Conservation (phyloP, 306 rosid species). For the Dryas drummondii region DNA sequence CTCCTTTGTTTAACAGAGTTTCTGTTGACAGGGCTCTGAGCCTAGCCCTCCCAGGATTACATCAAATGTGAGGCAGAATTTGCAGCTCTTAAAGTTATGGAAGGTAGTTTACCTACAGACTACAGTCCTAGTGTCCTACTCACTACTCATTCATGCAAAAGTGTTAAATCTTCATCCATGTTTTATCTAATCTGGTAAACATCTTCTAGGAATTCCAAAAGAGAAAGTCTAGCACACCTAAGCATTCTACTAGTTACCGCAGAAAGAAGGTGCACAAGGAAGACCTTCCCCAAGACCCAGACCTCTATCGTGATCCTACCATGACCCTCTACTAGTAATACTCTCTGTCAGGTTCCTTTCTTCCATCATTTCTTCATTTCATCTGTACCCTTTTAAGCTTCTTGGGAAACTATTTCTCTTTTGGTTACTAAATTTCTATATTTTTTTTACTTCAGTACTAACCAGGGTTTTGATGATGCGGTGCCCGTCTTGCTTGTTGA, state of each 20-base stretch:
- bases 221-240: slow-evolving; percentile 51
- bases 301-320: slow-evolving; percentile 73
- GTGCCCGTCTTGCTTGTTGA: slow-evolving; percentile 88
- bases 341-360: slow-evolving; percentile 30
- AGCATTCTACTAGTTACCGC: slow-evolving; percentile 89
- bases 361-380: background rate
- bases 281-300: slow-evolving; percentile 42
- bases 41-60: slow-evolving; percentile 75
- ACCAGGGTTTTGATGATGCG: slow-evolving; percentile 65
- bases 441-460: slow-evolving; percentile 46
- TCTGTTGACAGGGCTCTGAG: slow-evolving; percentile 47
- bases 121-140: background rate
- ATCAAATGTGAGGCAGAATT: slow-evolving; percentile 81
- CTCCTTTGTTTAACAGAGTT: background rate
- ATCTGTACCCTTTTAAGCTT: background rate
- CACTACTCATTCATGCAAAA: background rate
- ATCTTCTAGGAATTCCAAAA: slow-evolving; percentile 63
- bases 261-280: slow-evolving; percentile 71
- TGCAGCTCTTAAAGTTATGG: slow-evolving; percentile 70
- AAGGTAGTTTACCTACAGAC: slow-evolving; percentile 44
- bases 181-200: slow-evolving; percentile 25
- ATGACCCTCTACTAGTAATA: slow-evolving; percentile 69
- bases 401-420: background rate
- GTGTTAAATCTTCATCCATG: background rate
- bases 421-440: slow-evolving; percentile 17